Evolutionary conservation across 805 yeast genomes (phyloP).

Genomic region (Yamadazyma olivae): DNA sequence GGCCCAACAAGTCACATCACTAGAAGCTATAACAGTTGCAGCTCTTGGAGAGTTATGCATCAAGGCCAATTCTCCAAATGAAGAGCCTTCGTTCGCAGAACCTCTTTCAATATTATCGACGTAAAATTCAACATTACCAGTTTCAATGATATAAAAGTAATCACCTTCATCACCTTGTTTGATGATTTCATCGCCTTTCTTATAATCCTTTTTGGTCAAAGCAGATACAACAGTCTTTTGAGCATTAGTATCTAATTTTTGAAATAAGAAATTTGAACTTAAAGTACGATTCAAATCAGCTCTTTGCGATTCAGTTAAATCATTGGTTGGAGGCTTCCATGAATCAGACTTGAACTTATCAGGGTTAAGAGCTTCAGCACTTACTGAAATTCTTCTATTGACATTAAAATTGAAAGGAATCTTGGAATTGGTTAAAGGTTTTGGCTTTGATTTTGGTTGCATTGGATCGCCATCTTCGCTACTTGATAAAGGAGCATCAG

Average conservation of each 20-base stretch:
- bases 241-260: constrained; percentile 75
- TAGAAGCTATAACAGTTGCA: constrained; percentile 83
- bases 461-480: constrained; percentile 6
- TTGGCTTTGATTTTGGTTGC: constrained; percentile 10
- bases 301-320: constrained; percentile 61
- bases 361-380: constrained; percentile 85
- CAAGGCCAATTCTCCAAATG: constrained; percentile 94
- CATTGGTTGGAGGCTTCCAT: constrained; percentile 72
- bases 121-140: constrained; percentile 77
- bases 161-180: constrained; percentile 95
- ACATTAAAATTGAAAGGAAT: constrained; percentile 68
- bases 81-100: constrained; percentile 79
- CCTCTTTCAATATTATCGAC: constrained; percentile 71
- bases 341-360: constrained; percentile 61
- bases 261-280: constrained; percentile 79
- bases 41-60: constrained; percentile 98
- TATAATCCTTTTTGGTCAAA: constrained; percentile 66
- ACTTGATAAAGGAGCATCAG: background rate
- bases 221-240: constrained; percentile 77
- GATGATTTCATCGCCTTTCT: constrained; percentile 64
- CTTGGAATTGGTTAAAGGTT: constrained; percentile 13
- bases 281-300: constrained; percentile 67
- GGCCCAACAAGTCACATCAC: constrained; percentile 75
- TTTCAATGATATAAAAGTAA: constrained; percentile 81
- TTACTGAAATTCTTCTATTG: constrained; percentile 83